A percentile compares a stretch with the other conserved stretches of the same genome.
These are phyloP conservation scores for Marvania coccoides DNA, from an alignment of 139 green algal species.

Conservation along the genomic window DNA sequence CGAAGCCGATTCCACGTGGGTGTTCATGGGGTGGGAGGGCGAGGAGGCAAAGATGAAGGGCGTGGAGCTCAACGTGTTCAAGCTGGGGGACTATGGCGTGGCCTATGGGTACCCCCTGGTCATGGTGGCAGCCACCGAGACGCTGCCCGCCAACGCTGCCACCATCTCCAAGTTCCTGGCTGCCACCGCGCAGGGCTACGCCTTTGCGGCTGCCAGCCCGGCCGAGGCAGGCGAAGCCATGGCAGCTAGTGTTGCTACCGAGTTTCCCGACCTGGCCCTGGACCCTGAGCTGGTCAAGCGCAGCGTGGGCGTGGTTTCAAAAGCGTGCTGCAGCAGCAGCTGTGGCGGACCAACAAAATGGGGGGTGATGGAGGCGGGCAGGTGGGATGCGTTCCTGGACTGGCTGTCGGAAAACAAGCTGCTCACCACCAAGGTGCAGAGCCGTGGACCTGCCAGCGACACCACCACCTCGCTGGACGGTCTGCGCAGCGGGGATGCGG, in stretches of 20 bases:
- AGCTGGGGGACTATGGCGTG: conserved; percentile 58
- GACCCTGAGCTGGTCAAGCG: conserved; percentile 4
- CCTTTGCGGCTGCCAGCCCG: conserved; percentile 46
- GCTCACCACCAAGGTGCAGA: conserved; percentile 45
- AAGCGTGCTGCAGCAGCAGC: neutral
- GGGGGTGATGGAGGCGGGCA: conserved; percentile 31
- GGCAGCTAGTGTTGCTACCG: neutral
- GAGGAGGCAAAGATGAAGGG: conserved; percentile 60
- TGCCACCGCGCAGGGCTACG: conserved; percentile 52
- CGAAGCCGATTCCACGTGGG: conserved; percentile 74
- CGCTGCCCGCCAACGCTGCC: conserved; percentile 4
- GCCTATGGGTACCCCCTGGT: conserved; percentile 68
- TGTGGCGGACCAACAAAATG: conserved; percentile 8
- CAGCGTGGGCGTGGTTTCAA: neutral
- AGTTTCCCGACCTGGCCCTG: conserved; percentile 31
- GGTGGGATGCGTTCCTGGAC: conserved; percentile 65
- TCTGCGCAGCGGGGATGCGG: conserved; percentile 50
- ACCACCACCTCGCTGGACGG: conserved; percentile 44
- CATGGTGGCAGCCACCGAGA: conserved; percentile 48
- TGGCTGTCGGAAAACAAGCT: conserved; percentile 53
- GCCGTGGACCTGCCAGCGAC: neutral
- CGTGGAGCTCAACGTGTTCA: conserved; percentile 63
- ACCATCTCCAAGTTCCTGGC: conserved; percentile 35
- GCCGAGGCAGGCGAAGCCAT: conserved; percentile 35
- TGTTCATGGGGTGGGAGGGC: conserved; percentile 83